Base-by-base conservation (phyloP, 202 grass and related monocot species). In the Cymbopogon flexuosus region DNA sequence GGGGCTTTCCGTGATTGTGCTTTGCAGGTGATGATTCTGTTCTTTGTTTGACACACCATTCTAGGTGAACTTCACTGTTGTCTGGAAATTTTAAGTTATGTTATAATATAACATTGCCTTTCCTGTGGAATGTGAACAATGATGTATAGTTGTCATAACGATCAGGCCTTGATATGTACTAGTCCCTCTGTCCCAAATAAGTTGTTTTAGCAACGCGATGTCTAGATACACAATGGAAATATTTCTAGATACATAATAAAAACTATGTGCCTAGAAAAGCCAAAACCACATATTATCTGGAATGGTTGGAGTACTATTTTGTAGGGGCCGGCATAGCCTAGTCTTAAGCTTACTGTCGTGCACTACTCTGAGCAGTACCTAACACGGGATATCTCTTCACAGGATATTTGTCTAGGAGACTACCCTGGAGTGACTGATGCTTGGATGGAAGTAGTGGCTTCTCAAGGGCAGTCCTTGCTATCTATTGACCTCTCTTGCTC, bases 401-500 rank as follows among this genome's bases (percentile, higher is more conserved):
- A 99, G 96, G 96, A 99, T 79, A 85, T 99, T 68, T 92, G 88
- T 75, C 78, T 99, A 60, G 90, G 87, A 77, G 96, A 99, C 21
- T 96, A 99, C 65, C 90, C 87, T 73, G 92, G 90, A 84, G 96
- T 99, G 47, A 91, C 91, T 71, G 96, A 99, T 84, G 80, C 82
- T 89, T 99, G 96, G 96, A 91, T 99, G 85, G 86, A 80, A 61
- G 70, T 91, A 70, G 79, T 96, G 56, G 85, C 90, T 88, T 96
- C 90, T 74, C 96, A 99, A 85, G 92, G 90, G 62, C 77, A 88
- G 35, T 96, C 96, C 36, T 92, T 99, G 75, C 72, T 99, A 56
- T 96, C 96, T 47, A 89, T 96, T 76, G 96, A 99, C 47, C 81
- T 99, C 52, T 93, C 92, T 88, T 95, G 84, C 69, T 96, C 96